Base-by-base conservation (phyloP, 441 rosid genomes). In the Rhodomyrtus psidioides region DNA sequence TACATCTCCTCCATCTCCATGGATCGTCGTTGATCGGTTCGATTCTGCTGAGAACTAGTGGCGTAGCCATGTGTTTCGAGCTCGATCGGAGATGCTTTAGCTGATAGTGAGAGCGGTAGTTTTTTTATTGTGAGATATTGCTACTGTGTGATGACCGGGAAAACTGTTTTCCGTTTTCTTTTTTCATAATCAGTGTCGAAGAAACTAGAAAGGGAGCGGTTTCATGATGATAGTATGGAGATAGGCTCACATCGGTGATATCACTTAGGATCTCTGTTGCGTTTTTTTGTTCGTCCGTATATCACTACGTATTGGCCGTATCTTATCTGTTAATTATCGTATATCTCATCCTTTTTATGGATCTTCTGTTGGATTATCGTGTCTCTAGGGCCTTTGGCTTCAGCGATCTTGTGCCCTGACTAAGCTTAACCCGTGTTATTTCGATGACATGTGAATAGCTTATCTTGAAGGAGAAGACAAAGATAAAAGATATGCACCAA, bases 1-100 rank as follows among this genome's bases (percentile, higher is more conserved):
- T 97, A 86, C 62, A 44, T n/a, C 57, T 54, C 51, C 59, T 34
- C 34, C 46, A 54, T 15, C 42, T 9, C 60, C 53, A 4, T 16
- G 62, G 7, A 17, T 55, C 86, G 34, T 70, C 17, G 79, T 26
- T 15, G 82, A 7, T 54, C 59, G 6, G 4, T n/a, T 54, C 28
- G 62, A 12, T 13, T 46, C 9, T 1, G 34, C 30, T 16, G 62
- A 6, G 13, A 2, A 30, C 42, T 56, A 14, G 44, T 17, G 75
- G 75, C 75, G 44, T 39, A 17, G 44, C 23, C 44, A 30, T 2
- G 44, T 17, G 75, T 17, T 21, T 62, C n/a, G 1, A 39, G 5
- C 27, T 21, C 79, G n/a, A 70, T 6, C 26, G 79, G 79, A 70
- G 51, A 21, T 24, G 79, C 16, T 39, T 21, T 70, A 10, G 62